Conservation (phyloP, 495 filamentous ascomycete species). For the Rusavskia elegans region DNA sequence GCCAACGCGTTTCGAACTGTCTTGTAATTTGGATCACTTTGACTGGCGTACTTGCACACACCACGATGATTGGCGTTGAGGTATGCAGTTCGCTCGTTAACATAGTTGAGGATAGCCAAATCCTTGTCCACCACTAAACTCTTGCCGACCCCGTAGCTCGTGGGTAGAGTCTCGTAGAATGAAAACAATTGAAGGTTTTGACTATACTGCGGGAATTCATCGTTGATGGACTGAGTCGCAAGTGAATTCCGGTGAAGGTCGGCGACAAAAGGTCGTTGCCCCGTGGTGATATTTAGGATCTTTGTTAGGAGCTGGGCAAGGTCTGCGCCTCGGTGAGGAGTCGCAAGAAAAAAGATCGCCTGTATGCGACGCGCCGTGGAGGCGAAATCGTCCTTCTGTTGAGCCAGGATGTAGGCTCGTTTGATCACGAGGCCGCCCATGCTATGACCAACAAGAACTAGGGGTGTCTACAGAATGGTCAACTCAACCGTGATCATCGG, state of each 20-base stretch:
- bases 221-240: constrained; percentile 17
- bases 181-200: constrained; percentile 14
- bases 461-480: constrained; percentile 4
- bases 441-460: constrained; percentile 34
- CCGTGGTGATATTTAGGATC: constrained; percentile 15
- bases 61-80: constrained; percentile 30
- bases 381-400: constrained; percentile 5
- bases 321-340: constrained; percentile 35
- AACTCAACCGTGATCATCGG: too few species aligned
- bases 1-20: constrained; percentile 21
- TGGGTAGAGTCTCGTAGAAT: constrained; percentile 25
- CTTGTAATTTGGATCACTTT: constrained; percentile 25
- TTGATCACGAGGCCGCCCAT: constrained; percentile 41
- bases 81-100: constrained; percentile 20
- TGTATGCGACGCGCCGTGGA: constrained; percentile 20
- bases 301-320: constrained; percentile 25
- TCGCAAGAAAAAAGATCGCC: constrained; percentile 34
- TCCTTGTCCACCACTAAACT: constrained; percentile 25
- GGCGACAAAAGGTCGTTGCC: constrained; percentile 8
- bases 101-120: constrained; percentile 26
- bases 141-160: constrained; percentile 9
- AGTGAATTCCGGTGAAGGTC: constrained; percentile 15
- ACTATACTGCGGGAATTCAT: constrained; percentile 16
- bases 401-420: constrained; percentile 18
- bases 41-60: constrained; percentile 28